Conservation (phyloP, 257 asterid genomes). For the Cynanchum wilfordii region DNA sequence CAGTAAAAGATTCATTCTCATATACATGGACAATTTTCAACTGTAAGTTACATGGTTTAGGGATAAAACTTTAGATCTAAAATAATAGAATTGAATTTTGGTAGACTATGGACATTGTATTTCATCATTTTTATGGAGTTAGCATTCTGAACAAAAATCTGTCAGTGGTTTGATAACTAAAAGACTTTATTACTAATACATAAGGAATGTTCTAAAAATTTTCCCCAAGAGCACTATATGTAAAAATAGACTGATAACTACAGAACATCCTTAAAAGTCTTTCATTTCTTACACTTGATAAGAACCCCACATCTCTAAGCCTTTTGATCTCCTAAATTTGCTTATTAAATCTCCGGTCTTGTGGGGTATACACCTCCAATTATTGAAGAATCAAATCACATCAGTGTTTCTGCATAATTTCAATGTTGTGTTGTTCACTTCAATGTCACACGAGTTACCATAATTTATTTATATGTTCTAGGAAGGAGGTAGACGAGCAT, state of each 20-base stretch:
- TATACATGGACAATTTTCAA: neutral
- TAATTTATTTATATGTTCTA: slow-evolving; percentile 17
- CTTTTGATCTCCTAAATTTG: neutral
- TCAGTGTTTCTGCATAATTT: neutral
- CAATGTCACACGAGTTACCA: neutral
- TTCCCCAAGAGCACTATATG: neutral
- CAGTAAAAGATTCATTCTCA: neutral
- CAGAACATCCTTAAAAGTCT: neutral
- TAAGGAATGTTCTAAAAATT: neutral
- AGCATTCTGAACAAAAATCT: neutral
- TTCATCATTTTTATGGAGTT: neutral
- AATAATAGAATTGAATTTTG: neutral
- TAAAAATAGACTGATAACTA: neutral
- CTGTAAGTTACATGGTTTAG: neutral
- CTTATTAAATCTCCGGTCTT: neutral
- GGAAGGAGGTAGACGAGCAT: slow-evolving; percentile 94
- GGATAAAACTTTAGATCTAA: neutral
- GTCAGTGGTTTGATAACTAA: neutral
- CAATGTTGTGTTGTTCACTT: neutral
- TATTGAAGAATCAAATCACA: neutral
- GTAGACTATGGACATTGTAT: neutral
- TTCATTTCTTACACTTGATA: neutral
- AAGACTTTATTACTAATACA: neutral
- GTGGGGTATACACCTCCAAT: neutral
- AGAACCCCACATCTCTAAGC: neutral